Base-by-base conservation (phyloP, 306 rosid species). In the Geum urbanum region DNA sequence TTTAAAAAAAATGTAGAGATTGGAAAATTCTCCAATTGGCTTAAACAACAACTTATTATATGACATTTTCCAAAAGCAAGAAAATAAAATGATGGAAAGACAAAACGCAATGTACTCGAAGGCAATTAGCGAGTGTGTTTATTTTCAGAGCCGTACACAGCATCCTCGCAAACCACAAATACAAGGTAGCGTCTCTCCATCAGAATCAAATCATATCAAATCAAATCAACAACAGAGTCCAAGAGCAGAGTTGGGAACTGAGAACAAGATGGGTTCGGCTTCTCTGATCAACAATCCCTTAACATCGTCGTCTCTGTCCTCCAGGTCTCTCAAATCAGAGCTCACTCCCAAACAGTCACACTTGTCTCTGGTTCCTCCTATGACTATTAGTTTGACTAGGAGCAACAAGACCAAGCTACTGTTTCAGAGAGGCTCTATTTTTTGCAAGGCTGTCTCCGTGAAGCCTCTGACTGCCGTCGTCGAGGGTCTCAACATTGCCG, bases 401-500 rank as follows among this genome's bases (percentile, higher is more conserved):
- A 53, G 69, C 40, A 72, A 4, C 69, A 77, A 51, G 35, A 59
- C 8, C 72, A 13, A 40, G 5, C 70, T 52, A 2, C 47, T 74
- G 46, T 7, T 18, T 12, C 56, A 44, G 59, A 16, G 43, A 66
- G 13, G 20, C 48, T 60, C 80, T 44, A 72, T 85, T 58, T 72
- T 81, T 66, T 89, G 96, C 87, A 85, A 92, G 79, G 96, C 91
- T 13, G 87, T 82, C 9, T 84, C 96, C 8, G 78, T 85, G 63
- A 75, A 74, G 61, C 70, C 92, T 5, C 86, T 77, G 63, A 84
- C 91, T 6, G 83, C 75, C 45, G 71, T 79, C 37, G 97, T 79
- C 37, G 97, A 90, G 63, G 98, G 88, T 76, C 98, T 92, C 72
- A 92, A 92, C 89, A 83, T 92, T 67, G 98, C 98, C 3, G 88